These are phyloP conservation scores for Fermentozyma sake DNA, from an alignment of 1,139 yeast genomes.

Conservation along the genomic window DNA sequence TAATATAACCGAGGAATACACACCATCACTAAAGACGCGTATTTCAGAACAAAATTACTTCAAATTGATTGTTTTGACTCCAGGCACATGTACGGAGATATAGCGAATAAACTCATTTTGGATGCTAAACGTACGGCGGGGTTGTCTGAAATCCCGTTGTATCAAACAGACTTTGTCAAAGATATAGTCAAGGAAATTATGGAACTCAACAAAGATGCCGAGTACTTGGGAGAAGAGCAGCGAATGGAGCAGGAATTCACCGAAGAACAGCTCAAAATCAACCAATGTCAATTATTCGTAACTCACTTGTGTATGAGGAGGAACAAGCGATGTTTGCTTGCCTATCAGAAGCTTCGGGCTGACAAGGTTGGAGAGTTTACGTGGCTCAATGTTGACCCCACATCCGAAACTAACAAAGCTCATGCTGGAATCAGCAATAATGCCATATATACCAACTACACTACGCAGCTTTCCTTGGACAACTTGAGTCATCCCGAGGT, in stretches of 20 bases:
- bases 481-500: constrained; percentile 76
- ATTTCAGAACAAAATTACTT: too few relatives aligned
- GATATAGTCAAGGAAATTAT: constrained; percentile 56
- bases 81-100: constrained; percentile 84
- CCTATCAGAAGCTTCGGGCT: constrained; percentile 73
- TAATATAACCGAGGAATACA: too few relatives aligned
- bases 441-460: constrained; percentile 18
- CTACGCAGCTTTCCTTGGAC: constrained; percentile 33
- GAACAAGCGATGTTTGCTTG: constrained; percentile 83
- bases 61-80: too few relatives aligned
- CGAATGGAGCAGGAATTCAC: constrained; percentile 17
- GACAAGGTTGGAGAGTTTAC: constrained; percentile 62
- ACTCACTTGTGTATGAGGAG: constrained; percentile 79
- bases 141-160: constrained; percentile 65
- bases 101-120: constrained; percentile 71
- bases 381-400: constrained; percentile 57
- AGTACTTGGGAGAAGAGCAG: constrained; percentile 26
- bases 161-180: constrained; percentile 72
- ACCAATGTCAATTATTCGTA: constrained; percentile 73
- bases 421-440: constrained; percentile 7
- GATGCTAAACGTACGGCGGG: constrained; percentile 80
- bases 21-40: too few relatives aligned
- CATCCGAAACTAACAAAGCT: constrained; percentile 4
- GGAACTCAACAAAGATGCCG: constrained; percentile 53
- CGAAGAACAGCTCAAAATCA: constrained; percentile 41